Percentiles rank a stretch among this genome's conserved stretches.
phyloP scores from a whole-genome alignment of 345 rosid species.

The Kernera saxatilis region DNA sequence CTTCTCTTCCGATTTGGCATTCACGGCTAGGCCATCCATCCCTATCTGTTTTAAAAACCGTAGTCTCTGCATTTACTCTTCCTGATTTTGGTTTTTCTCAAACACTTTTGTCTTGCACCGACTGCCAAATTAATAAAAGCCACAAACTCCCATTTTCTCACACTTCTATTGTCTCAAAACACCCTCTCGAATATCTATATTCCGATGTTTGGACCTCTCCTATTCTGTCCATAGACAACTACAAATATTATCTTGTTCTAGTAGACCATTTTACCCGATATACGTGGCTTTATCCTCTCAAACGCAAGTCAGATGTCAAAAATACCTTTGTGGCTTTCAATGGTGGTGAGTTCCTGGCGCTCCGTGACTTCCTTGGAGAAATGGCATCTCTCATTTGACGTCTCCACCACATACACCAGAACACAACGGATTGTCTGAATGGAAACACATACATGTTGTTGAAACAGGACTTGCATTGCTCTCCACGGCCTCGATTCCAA shows the following conservation, averaged over 20 bases:
- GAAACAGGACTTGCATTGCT: not conserved
- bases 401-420: not conserved
- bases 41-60: not conserved
- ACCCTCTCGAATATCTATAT: not conserved
- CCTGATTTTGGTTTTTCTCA: not conserved
- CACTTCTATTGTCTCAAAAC: not conserved
- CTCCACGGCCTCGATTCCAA: not conserved
- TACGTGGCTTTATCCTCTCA: not conserved
- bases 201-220: not conserved
- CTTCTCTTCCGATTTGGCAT: no score
- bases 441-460: not conserved
- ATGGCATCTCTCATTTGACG: not conserved
- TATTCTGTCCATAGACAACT: not conserved
- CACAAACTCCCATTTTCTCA: not conserved
- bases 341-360: not conserved
- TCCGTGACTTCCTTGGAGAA: not conserved
- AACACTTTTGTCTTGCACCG: not conserved
- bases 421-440: not conserved
- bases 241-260: not conserved
- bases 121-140: not conserved
- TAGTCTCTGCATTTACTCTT: not conserved
- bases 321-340: not conserved
- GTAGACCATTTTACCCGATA: not conserved
- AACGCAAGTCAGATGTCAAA: not conserved
- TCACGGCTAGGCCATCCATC: not conserved